Evolutionary conservation across 495 filamentous ascomycete species (phyloP).

Genomic region (Bathelium albidoporum): DNA sequence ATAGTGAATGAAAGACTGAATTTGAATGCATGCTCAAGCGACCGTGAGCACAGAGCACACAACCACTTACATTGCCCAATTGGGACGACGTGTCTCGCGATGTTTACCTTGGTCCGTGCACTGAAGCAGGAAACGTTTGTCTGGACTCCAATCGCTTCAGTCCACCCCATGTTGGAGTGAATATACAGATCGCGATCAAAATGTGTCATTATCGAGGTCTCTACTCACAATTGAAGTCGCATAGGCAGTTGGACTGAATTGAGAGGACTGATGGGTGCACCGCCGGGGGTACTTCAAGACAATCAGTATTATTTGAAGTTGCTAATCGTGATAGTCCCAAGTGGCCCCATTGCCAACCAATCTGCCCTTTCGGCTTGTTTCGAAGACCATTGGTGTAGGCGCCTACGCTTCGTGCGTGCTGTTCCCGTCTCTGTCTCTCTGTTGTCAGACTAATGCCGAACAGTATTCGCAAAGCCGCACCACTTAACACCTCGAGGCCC

Average conservation of each 20-base stretch:
- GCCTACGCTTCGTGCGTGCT: slow-evolving; percentile 86
- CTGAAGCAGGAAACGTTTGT: not conserved
- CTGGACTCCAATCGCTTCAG: too few relatives aligned
- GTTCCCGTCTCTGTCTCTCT: not conserved
- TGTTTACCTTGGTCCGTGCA: slow-evolving; percentile 1
- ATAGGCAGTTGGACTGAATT: not conserved
- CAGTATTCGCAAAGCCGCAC: slow-evolving; percentile 91
- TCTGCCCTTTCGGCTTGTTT: slow-evolving; percentile 88
- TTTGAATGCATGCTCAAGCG: not conserved
- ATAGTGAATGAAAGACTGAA: not conserved
- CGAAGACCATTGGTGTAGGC: slow-evolving; percentile 89
- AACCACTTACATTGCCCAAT: not conserved
- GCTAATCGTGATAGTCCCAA: slow-evolving; percentile 55
- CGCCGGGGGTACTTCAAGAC: slow-evolving; percentile 11
- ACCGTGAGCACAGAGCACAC: not conserved
- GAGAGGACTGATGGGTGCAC: slow-evolving; percentile 8
- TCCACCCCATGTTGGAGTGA: too few relatives aligned
- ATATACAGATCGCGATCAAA: not conserved
- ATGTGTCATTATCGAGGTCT: not conserved
- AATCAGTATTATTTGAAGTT: not conserved
- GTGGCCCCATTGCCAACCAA: slow-evolving; percentile 74
- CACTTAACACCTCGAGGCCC: slow-evolving; percentile 53
- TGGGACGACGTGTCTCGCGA: not conserved
- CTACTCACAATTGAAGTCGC: not conserved
- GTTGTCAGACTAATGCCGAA: slow-evolving; percentile 3